These are phyloP conservation scores for Penicillium coffeae DNA, from an alignment of 495 filamentous ascomycete species.

Conservation along the genomic window DNA sequence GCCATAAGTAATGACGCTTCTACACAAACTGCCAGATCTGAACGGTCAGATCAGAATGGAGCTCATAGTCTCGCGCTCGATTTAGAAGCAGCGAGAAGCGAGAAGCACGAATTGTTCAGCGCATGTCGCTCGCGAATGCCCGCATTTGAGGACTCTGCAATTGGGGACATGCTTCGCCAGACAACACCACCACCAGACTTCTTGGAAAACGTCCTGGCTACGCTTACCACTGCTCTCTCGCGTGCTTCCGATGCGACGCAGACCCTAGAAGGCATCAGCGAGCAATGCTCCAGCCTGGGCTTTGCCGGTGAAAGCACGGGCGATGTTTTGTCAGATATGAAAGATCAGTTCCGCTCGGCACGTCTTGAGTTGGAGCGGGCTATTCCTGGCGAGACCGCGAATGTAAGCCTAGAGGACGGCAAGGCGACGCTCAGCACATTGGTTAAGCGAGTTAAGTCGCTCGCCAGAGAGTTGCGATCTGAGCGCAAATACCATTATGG, in stretches of 20 bases:
- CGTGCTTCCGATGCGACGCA: constrained; percentile 34
- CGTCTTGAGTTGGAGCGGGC: constrained; percentile 64
- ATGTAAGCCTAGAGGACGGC: constrained; percentile 36
- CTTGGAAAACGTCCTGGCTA: constrained; percentile 29
- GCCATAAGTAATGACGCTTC: constrained; percentile 12
- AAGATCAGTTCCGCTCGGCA: constrained; percentile 56
- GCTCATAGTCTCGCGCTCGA: constrained; percentile 25
- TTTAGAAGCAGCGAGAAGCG: constrained; percentile 34
- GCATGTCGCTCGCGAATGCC: constrained; percentile 35
- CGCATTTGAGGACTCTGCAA: constrained; percentile 28
- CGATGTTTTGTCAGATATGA: constrained; percentile 52
- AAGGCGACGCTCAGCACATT: constrained; percentile 37
- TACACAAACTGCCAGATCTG: constrained; percentile 11
- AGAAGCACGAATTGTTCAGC: constrained; percentile 38
- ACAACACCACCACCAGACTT: constrained; percentile 40
- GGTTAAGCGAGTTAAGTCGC: constrained; percentile 31
- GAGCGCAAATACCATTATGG: constrained; percentile 30
- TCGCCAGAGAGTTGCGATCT: constrained; percentile 33
- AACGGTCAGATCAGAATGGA: constrained; percentile 18
- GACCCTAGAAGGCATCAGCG: constrained; percentile 35
- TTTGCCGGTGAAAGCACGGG: constrained; percentile 47
- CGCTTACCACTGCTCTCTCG: constrained; percentile 31
- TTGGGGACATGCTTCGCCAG: constrained; percentile 29
- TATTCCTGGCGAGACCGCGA: constrained; percentile 58
- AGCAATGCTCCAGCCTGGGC: constrained; percentile 48